These are phyloP conservation scores for Paecilomyces niveus DNA, from an alignment of 2,329 filamentous ascomycete genomes.

Conservation along the genomic window DNA sequence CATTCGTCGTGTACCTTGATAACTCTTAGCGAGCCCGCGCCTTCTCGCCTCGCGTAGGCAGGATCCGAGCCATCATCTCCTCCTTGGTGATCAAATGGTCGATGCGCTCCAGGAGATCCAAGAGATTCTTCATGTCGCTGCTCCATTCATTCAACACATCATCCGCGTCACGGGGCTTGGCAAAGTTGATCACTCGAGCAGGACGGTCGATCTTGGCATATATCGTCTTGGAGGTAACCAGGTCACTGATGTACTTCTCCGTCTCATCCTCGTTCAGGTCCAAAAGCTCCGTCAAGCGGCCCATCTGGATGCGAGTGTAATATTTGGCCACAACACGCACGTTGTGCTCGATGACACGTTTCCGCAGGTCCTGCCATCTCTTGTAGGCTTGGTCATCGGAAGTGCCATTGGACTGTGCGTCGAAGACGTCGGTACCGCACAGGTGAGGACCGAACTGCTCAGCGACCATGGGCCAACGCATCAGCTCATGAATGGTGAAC, in stretches of 20 bases:
- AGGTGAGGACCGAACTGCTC: conserved; percentile 84
- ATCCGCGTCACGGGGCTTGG: conserved; percentile 88
- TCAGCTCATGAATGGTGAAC: conserved; percentile 92
- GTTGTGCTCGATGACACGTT: conserved; percentile 98
- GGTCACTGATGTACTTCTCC: conserved; percentile 96
- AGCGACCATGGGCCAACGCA: conserved; percentile 94
- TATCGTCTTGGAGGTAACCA: conserved; percentile 96
- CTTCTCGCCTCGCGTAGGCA: conserved; percentile 48
- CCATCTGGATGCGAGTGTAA: conserved; percentile 94
- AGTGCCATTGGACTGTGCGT: conserved; percentile 54
- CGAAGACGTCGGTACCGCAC: conserved; percentile 84
- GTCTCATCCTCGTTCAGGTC: conserved; percentile 93
- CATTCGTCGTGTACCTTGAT: background rate
- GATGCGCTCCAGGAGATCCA: conserved; percentile 80
- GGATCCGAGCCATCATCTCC: conserved; percentile 99
- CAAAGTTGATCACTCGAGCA: conserved; percentile 85
- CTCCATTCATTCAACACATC: conserved; percentile 98
- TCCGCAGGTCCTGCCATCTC: conserved; percentile 90
- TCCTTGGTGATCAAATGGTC: conserved; percentile 99
- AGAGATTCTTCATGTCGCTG: conserved; percentile 89
- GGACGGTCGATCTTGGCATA: conserved; percentile 96
- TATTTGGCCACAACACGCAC: conserved; percentile 97
- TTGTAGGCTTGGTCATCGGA: conserved; percentile 72
- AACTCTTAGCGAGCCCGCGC: conserved; percentile 27
- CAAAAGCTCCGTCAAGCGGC: conserved; percentile 79